These are phyloP conservation scores for Candida methanosorbosa DNA, from an alignment of 805 yeast species.

Conservation along the genomic window DNA sequence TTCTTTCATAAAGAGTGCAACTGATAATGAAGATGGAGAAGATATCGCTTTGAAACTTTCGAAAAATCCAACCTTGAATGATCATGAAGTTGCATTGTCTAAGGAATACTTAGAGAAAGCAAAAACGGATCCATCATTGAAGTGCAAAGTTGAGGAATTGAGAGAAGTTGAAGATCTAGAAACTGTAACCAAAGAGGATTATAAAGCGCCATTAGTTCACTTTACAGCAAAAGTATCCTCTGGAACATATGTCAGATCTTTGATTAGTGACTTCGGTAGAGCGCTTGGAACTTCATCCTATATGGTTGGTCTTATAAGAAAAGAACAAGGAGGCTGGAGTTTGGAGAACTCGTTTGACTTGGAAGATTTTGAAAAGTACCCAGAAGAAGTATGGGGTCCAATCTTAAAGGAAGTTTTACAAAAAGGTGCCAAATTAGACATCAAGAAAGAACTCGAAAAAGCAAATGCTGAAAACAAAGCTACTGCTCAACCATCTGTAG, in stretches of 20 bases:
- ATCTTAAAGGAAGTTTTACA: conserved; percentile 50
- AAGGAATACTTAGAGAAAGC: conserved; percentile 41
- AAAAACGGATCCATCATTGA: conserved; percentile 23
- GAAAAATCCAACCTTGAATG: conserved; percentile 49
- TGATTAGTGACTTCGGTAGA: conserved; percentile 82
- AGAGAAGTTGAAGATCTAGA: conserved; percentile 27
- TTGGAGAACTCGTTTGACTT: conserved; percentile 60
- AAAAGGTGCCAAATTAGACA: conserved; percentile 29
- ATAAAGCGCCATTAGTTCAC: conserved; percentile 61
- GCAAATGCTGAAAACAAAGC: conserved; percentile 15
- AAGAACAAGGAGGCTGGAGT: conserved; percentile 79
- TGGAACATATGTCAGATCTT: conserved; percentile 89
- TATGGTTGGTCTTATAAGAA: conserved; percentile 76
- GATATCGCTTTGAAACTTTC: conserved; percentile 29
- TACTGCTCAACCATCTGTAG: too few relatives aligned
- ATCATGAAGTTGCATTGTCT: conserved; percentile 54
- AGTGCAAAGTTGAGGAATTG: conserved; percentile 32
- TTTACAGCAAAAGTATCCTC: conserved; percentile 78
- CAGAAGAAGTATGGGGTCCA: conserved; percentile 62
- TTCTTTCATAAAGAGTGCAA: conserved; percentile 30
- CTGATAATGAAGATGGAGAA: conserved; percentile 39
- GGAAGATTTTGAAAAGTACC: conserved; percentile 53
- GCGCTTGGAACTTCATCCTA: conserved; percentile 75
- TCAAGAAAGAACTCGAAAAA: conserved; percentile 28
- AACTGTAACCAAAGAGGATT: conserved; percentile 25